phyloP scores from a whole-genome alignment of 2,329 filamentous ascomycete species.

The Phialophora macrospora region DNA sequence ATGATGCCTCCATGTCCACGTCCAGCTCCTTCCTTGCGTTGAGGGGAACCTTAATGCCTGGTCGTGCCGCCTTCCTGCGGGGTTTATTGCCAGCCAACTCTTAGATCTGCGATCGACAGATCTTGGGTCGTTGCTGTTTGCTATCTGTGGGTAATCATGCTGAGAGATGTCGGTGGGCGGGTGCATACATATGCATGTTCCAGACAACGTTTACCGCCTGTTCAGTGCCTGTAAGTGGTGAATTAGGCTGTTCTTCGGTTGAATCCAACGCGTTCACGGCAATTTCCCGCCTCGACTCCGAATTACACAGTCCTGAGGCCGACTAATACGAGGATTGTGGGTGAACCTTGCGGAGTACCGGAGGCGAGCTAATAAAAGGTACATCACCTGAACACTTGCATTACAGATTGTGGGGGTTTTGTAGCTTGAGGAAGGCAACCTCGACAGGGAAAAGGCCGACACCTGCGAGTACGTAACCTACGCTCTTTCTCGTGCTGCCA shows the following conservation, averaged over 20 bases:
- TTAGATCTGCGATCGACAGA: conserved; percentile 6
- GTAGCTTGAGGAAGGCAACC: neutral
- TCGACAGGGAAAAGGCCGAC: neutral
- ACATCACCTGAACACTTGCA: neutral
- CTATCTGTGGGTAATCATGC: neutral
- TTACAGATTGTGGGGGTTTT: neutral
- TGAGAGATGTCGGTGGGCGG: neutral
- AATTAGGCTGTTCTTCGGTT: conserved; percentile 12
- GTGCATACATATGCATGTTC: conserved; percentile 3
- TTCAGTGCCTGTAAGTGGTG: neutral
- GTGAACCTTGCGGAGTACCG: conserved; percentile 17
- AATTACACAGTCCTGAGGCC: too few species aligned
- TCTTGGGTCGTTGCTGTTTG: neutral
- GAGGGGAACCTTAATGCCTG: conserved; percentile 6
- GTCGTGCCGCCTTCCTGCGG: neutral
- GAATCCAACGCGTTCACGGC: neutral
- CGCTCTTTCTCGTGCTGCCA: neutral
- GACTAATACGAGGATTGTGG: neutral
- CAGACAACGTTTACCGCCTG: neutral
- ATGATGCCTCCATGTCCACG: neutral
- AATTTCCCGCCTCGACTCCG: neutral
- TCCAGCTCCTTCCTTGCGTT: neutral
- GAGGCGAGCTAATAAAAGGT: conserved; percentile 2
- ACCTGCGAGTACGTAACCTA: neutral
- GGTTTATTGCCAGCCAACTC: neutral